These are phyloP conservation scores for Calocera viscosa DNA, from an alignment of 768 basidiomycete species.

Conservation along the genomic window DNA sequence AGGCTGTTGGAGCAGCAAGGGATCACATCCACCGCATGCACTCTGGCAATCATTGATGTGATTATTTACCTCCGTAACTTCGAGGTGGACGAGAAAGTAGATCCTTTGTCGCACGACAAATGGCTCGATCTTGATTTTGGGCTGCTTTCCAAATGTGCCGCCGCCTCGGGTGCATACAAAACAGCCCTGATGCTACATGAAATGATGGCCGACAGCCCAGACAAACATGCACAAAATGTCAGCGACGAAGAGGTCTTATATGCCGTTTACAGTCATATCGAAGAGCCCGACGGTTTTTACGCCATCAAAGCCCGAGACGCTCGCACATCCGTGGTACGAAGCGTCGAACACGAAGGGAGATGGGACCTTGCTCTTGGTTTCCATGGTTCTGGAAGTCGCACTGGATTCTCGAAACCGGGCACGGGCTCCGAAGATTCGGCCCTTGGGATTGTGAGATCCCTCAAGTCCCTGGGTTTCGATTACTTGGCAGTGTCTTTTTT, in stretches of 20 bases:
- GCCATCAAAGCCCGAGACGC: conserved; percentile 72
- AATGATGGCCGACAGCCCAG: conserved; percentile 43
- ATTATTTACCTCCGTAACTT: conserved; percentile 72
- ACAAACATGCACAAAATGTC: background rate
- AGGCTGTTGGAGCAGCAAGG: conserved; percentile 35
- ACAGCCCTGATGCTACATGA: conserved; percentile 86
- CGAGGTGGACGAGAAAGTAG: conserved; percentile 28
- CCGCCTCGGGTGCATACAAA: conserved; percentile 70
- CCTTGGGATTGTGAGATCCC: conserved; percentile 60
- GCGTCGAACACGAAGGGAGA: conserved; percentile 84
- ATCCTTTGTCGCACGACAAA: conserved; percentile 45
- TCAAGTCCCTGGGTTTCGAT: conserved; percentile 85
- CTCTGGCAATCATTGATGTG: conserved; percentile 54
- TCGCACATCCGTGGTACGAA: conserved; percentile 64
- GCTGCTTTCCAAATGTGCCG: conserved; percentile 59
- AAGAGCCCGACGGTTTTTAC: conserved; percentile 97
- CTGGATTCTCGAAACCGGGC: conserved; percentile 33
- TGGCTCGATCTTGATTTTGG: conserved; percentile 74
- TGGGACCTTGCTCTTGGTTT: conserved; percentile 86
- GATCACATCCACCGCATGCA: conserved; percentile 31
- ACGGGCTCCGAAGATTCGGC: conserved; percentile 26
- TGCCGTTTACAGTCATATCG: conserved; percentile 86
- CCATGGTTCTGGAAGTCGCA: conserved; percentile 72
- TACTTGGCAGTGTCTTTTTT: conserved; percentile 65
- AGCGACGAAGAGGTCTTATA: conserved; percentile 58